phyloP scores from a whole-genome alignment of 2,329 filamentous ascomycete species.

The Aureobasidium mangrovei region DNA sequence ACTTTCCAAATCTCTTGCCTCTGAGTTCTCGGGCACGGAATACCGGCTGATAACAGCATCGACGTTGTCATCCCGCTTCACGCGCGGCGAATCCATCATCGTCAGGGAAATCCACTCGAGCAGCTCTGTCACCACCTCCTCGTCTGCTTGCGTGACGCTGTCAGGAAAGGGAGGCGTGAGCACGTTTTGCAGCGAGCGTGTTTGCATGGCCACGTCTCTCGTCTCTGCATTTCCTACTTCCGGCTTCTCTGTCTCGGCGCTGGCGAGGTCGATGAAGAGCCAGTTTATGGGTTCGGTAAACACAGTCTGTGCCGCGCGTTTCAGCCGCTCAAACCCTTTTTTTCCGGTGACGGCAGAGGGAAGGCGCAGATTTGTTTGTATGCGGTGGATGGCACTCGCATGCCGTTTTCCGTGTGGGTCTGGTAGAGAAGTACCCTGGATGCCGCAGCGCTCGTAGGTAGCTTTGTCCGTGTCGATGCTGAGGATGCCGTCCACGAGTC shows the following conservation, averaged over 20 bases:
- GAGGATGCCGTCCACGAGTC: slow-evolving; percentile 62
- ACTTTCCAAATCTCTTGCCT: slow-evolving; percentile 24
- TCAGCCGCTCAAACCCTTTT: slow-evolving; percentile 68
- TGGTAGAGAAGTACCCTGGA: slow-evolving; percentile 60
- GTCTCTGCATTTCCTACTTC: slow-evolving; percentile 24
- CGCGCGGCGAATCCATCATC: slow-evolving; percentile 55
- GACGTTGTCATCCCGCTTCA: slow-evolving; percentile 49
- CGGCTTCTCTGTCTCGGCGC: slow-evolving; percentile 13
- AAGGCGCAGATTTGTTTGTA: slow-evolving; percentile 66
- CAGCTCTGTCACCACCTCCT: slow-evolving; percentile 48
- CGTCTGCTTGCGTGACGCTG: slow-evolving; percentile 35
- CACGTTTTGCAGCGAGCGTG: slow-evolving; percentile 21
- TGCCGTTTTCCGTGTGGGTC: slow-evolving; percentile 50
- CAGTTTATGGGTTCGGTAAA: slow-evolving; percentile 60
- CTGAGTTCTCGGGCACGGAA: slow-evolving; percentile 37
- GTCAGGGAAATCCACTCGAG: slow-evolving; percentile 71
- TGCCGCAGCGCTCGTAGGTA: slow-evolving; percentile 71
- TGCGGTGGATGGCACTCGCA: slow-evolving; percentile 63
- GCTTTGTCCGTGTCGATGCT: slow-evolving; percentile 71
- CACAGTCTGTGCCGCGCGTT: slow-evolving; percentile 72
- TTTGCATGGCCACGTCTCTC: slow-evolving; percentile 20
- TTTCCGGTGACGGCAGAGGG: slow-evolving; percentile 75
- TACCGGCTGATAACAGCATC: slow-evolving; percentile 66
- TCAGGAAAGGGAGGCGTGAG: slow-evolving; percentile 26
- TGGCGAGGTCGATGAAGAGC: slow-evolving; percentile 61